Evolutionary conservation across 129 eudicot genomes (phyloP).

Genomic region (Oenanthe sinensis): DNA sequence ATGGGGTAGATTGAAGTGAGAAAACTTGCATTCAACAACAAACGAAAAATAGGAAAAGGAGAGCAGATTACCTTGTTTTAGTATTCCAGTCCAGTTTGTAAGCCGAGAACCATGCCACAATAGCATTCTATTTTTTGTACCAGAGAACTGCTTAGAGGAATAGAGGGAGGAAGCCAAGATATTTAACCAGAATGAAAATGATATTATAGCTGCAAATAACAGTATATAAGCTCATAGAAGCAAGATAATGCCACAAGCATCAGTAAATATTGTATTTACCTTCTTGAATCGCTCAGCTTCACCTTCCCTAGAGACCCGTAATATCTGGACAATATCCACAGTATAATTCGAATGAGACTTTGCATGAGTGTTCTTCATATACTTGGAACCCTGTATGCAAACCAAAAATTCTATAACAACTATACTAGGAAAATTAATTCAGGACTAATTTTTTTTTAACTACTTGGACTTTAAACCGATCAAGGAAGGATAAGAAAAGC

Average conservation of each 20-base stretch:
- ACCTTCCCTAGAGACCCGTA: slow-evolving; percentile 77
- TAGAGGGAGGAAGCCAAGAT: not conserved
- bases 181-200: not conserved
- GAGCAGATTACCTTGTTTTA: slow-evolving; percentile 58
- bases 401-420: slow-evolving; percentile 4
- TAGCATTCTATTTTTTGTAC: slow-evolving; percentile 75
- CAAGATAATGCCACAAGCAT: not conserved
- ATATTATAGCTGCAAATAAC: not conserved
- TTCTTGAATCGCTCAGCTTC: slow-evolving; percentile 72
- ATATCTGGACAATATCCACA: slow-evolving; percentile 70
- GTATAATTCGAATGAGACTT: slow-evolving; percentile 64
- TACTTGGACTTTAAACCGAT: not conserved
- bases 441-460: not conserved
- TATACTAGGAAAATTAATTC: not conserved
- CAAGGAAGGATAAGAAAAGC: slow-evolving; percentile 4
- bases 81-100: slow-evolving; percentile 92
- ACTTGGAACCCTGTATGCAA: slow-evolving; percentile 47
- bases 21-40: slow-evolving; percentile 6
- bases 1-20: slow-evolving; percentile 8
- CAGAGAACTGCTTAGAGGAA: slow-evolving; percentile 49
- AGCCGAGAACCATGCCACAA: slow-evolving; percentile 99
- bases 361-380: slow-evolving; percentile 93
- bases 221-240: not conserved
- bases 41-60: not conserved
- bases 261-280: slow-evolving; percentile 28